These are phyloP conservation scores for Scheffersomyces amazonensis DNA, from an alignment of 805 yeast species.

Conservation along the genomic window DNA sequence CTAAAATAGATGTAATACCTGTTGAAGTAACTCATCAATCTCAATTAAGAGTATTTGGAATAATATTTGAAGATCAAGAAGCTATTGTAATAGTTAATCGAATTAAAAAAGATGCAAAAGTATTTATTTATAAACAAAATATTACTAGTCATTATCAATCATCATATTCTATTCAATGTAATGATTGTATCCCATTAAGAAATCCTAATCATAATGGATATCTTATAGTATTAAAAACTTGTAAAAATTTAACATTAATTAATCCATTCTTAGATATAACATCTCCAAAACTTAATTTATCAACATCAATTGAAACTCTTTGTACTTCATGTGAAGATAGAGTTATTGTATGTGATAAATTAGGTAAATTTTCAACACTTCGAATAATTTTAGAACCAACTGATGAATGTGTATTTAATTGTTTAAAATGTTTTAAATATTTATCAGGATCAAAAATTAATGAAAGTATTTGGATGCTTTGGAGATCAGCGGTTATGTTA, in stretches of 20 bases:
- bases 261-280: slow-evolving; percentile 57
- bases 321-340: slow-evolving; percentile 26
- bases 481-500: slow-evolving; percentile 55
- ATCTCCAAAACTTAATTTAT: slow-evolving; percentile 26
- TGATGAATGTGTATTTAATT: slow-evolving; percentile 37
- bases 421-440: slow-evolving; percentile 50
- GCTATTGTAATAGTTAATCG: slow-evolving; percentile 56
- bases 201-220: slow-evolving; percentile 39
- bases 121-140: slow-evolving; percentile 47
- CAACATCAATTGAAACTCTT: slow-evolving; percentile 19
- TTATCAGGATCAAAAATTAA: slow-evolving; percentile 56
- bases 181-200: slow-evolving; percentile 39
- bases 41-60: slow-evolving; percentile 24
- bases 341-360: slow-evolving; percentile 20
- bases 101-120: slow-evolving; percentile 38
- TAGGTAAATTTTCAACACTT: slow-evolving; percentile 21
- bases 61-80: slow-evolving; percentile 54
- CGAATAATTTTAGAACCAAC: slow-evolving; percentile 44
- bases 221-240: slow-evolving; percentile 39
- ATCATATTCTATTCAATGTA: slow-evolving; percentile 23
- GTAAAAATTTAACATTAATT: slow-evolving; percentile 36
- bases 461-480: slow-evolving; percentile 58
- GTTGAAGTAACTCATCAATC: slow-evolving; percentile 19
- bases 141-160: slow-evolving; percentile 26
- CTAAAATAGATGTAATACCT: slow-evolving; percentile 50